These are phyloP conservation scores for Yamadazyma phyllophila DNA, from an alignment of 805 yeast genomes.

Conservation along the genomic window DNA sequence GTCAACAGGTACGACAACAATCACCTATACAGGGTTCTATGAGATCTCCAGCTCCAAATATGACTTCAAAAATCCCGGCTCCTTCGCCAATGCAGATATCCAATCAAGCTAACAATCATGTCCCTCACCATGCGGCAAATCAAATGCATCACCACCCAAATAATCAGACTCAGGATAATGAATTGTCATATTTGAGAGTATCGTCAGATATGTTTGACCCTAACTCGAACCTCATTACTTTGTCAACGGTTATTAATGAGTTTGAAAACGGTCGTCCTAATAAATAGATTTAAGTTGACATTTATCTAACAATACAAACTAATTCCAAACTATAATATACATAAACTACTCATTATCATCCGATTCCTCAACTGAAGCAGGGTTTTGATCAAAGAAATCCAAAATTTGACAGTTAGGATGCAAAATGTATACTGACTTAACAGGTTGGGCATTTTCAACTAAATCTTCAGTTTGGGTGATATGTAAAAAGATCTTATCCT, in stretches of 20 bases:
- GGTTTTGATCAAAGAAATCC: conserved; percentile 53
- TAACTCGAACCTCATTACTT: conserved; percentile 13
- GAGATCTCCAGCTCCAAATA: conserved; percentile 7
- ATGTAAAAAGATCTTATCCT: conserved; percentile 77
- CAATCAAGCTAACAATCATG: neutral
- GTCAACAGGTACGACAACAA: conserved; percentile 7
- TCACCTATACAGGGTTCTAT: conserved; percentile 1
- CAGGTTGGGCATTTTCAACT: conserved; percentile 7
- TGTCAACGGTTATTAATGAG: conserved; percentile 15
- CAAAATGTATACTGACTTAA: conserved; percentile 36
- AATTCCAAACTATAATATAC: conserved; percentile 1
- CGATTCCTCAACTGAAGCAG: conserved; percentile 7
- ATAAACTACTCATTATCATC: conserved; percentile 6
- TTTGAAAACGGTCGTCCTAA: conserved; percentile 5
- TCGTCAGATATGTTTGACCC: conserved; percentile 11
- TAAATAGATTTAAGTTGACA: neutral
- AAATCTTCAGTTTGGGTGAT: conserved; percentile 34
- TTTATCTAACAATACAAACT: conserved; percentile 1
- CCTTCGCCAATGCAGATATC: neutral
- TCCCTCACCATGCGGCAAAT: neutral
- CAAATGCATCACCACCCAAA: conserved; percentile 1
- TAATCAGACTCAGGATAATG: conserved; percentile 2
- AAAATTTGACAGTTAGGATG: conserved; percentile 85
- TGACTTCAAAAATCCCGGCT: conserved; percentile 1
- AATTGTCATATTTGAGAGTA: conserved; percentile 6